Conservation (phyloP, 2,329 filamentous ascomycete species). For the Aspergillus sp. region DNA sequence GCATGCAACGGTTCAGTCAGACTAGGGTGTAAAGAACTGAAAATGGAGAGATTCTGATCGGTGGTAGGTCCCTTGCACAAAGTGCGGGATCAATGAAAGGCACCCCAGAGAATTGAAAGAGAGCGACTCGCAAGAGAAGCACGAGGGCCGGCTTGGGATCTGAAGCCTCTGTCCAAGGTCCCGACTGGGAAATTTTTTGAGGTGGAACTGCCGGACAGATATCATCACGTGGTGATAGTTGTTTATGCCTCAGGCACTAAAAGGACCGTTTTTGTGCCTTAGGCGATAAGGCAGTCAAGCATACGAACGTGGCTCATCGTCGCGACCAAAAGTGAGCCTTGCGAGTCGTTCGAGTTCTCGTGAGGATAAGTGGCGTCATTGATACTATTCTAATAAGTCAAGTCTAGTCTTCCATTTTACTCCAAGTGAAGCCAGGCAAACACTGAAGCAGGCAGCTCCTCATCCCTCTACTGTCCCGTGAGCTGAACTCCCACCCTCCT, state of each 20-base stretch:
- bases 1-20: slow-evolving; percentile 7
- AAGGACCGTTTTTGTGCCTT: slow-evolving; percentile 4
- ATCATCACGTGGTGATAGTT: slow-evolving; percentile 45
- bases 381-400: not conserved
- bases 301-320: not conserved
- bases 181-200: slow-evolving; percentile 42
- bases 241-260: slow-evolving; percentile 20
- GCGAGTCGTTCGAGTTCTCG: not conserved
- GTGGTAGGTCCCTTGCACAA: not conserved
- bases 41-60: not conserved
- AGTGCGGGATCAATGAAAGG: slow-evolving; percentile 12
- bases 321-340: not conserved
- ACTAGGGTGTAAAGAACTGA: not conserved
- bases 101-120: not conserved
- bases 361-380: slow-evolving; percentile 6
- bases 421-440: not conserved
- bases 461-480: not conserved
- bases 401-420: not conserved
- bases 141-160: slow-evolving; percentile 19
- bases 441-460: not conserved
- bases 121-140: slow-evolving; percentile 25
- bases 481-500: not conserved
- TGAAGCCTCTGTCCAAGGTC: slow-evolving; percentile 21
- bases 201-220: slow-evolving; percentile 32
- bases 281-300: slow-evolving; percentile 15